Percentiles rank a stretch among this genome's conserved stretches.
phyloP scores from a whole-genome alignment of 1,284 basidiomycete species.

The Papiliotrema terrestris region DNA sequence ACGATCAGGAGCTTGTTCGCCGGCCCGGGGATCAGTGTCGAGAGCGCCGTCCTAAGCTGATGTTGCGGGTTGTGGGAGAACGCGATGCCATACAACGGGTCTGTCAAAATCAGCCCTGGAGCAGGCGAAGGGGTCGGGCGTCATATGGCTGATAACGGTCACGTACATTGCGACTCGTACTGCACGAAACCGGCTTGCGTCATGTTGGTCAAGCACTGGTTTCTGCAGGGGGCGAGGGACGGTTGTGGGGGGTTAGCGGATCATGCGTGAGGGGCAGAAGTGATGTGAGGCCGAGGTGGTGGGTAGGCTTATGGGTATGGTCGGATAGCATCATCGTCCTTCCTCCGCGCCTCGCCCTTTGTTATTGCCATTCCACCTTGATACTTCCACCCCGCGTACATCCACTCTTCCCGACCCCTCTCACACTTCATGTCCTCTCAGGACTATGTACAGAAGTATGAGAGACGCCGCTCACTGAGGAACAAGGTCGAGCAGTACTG shows the following conservation, averaged over 20 bases:
- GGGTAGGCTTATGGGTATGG: background rate
- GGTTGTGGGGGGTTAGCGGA: background rate
- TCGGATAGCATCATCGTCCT: background rate
- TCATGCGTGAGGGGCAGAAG: background rate
- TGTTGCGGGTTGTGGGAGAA: constrained; percentile 43
- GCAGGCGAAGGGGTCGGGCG: background rate
- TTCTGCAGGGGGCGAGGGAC: constrained; percentile 20
- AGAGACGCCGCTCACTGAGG: constrained; percentile 29
- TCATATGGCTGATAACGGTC: background rate
- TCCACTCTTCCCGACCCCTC: background rate
- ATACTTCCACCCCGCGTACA: background rate
- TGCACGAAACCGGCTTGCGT: constrained; percentile 22
- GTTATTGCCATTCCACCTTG: background rate
- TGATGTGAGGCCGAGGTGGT: background rate
- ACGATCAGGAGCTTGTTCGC: constrained; percentile 44
- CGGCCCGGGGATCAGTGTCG: constrained; percentile 37
- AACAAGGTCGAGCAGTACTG: constrained; percentile 44
- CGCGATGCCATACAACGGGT: constrained; percentile 45
- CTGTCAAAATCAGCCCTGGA: constrained; percentile 20
- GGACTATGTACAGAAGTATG: constrained; percentile 46
- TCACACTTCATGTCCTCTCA: constrained; percentile 26
- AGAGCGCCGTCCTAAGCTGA: constrained; percentile 39
- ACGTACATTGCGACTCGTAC: constrained; percentile 15
- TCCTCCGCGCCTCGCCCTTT: background rate
- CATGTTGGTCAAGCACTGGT: constrained; percentile 15